A percentile compares a stretch with the other conserved stretches of the same genome.
Evolutionary conservation across 2,329 filamentous ascomycete genomes (phyloP).

Genomic region (Monosporascus sp.): DNA sequence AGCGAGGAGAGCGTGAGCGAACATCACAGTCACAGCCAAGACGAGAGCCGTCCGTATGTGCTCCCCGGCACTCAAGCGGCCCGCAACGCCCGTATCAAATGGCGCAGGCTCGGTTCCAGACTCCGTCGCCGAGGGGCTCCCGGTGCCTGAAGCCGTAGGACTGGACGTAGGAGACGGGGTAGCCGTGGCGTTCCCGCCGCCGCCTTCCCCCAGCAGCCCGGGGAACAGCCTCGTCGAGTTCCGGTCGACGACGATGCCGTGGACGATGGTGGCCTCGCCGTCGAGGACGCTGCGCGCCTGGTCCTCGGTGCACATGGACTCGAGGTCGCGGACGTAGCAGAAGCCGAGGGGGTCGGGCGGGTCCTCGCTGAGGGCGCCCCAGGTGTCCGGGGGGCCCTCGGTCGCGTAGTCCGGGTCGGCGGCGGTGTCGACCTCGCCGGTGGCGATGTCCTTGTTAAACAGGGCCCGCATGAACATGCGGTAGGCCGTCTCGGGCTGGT

Average conservation of each 20-base stretch:
- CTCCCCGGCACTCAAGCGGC: neutral
- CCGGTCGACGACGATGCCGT: constrained; percentile 24
- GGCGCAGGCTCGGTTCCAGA: neutral
- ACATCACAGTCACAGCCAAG: neutral
- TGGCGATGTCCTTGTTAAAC: constrained; percentile 44
- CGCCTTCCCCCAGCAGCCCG: constrained; percentile 13
- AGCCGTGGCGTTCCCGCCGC: neutral
- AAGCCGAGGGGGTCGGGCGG: constrained; percentile 43
- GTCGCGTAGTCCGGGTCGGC: constrained; percentile 36
- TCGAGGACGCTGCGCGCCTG: constrained; percentile 33
- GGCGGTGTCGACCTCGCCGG: constrained; percentile 45
- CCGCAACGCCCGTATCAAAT: neutral
- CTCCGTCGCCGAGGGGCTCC: neutral
- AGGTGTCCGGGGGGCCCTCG: constrained; percentile 24
- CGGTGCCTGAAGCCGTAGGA: neutral
- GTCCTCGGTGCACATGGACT: constrained; percentile 46
- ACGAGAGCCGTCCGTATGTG: neutral
- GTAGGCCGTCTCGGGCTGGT: constrained; percentile 46
- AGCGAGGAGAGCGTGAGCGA: neutral
- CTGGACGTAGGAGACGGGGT: neutral
- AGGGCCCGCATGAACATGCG: constrained; percentile 49
- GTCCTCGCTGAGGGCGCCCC: constrained; percentile 44
- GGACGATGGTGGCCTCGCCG: constrained; percentile 30
- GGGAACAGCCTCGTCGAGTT: constrained; percentile 26
- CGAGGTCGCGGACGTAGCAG: constrained; percentile 55